phyloP scores from a whole-genome alignment of 164 flowering plant species.

The Vitis riparia region DNA sequence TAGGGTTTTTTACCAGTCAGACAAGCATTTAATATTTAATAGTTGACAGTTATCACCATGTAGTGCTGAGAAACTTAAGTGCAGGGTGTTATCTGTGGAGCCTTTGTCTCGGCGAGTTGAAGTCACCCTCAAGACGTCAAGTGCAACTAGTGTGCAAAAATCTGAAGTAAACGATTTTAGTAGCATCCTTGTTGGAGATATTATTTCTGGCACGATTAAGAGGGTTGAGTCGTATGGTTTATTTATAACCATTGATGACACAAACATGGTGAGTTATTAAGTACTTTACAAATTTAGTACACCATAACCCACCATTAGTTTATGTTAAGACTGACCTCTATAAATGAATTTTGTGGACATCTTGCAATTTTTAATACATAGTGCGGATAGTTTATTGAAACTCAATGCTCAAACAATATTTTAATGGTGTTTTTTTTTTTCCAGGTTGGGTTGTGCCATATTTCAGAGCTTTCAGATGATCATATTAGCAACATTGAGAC shows the following conservation, averaged over 20 bases:
- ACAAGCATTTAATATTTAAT: too few relatives aligned
- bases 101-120: conserved; percentile 83
- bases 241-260: conserved; percentile 68
- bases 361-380: too few relatives aligned
- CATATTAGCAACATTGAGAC: conserved; percentile 50
- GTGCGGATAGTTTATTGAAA: neutral
- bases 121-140: conserved; percentile 61
- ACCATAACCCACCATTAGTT: neutral
- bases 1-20: neutral
- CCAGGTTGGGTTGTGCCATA: conserved; percentile 94
- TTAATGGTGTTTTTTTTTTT: conserved; percentile 5
- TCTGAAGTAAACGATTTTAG: conserved; percentile 38
- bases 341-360: too few relatives aligned
- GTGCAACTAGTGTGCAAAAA: conserved; percentile 27
- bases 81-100: conserved; percentile 87
- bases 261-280: conserved; percentile 55
- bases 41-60: neutral
- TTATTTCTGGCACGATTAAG: conserved; percentile 67
- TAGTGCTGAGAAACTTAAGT: conserved; percentile 18
- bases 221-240: conserved; percentile 81
- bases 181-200: conserved; percentile 59
- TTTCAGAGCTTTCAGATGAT: conserved; percentile 80
- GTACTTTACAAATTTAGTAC: neutral
- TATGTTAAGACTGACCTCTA: neutral
- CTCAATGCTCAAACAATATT: neutral